These are phyloP conservation scores for Blastobotrys capitulatus DNA, from an alignment of 1,139 yeast species.

Conservation along the genomic window DNA sequence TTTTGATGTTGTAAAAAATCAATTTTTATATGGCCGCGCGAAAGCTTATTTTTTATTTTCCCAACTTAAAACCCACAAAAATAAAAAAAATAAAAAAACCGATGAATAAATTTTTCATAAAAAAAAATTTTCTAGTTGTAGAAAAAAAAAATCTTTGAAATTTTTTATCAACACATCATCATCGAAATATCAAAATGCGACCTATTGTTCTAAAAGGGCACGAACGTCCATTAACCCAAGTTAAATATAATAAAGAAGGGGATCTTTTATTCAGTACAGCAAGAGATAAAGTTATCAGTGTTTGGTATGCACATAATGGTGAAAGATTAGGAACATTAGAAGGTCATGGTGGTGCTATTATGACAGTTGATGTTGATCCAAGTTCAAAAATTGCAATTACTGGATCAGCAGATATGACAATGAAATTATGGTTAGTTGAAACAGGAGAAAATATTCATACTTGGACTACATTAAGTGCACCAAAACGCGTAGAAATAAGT, in stretches of 20 bases:
- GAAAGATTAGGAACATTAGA: constrained; percentile 92
- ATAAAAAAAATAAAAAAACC: no score
- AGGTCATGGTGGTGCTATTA: constrained; percentile 90
- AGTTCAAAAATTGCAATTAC: constrained; percentile 66
- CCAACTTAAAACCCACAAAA: no score
- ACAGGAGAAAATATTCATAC: constrained; percentile 73
- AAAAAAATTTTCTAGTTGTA: no score
- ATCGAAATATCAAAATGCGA: constrained; percentile 16
- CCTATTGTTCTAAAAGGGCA: constrained; percentile 31
- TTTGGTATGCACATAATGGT: constrained; percentile 95
- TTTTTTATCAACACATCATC: neutral
- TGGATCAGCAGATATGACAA: constrained; percentile 86
- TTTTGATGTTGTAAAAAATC: no score
- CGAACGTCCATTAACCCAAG: constrained; percentile 58
- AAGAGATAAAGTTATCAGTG: constrained; percentile 63
- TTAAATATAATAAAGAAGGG: constrained; percentile 91
- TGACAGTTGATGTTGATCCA: constrained; percentile 86
- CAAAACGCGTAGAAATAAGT: constrained; percentile 82
- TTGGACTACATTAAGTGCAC: constrained; percentile 79
- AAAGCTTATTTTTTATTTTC: no score
- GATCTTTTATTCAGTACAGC: constrained; percentile 90
- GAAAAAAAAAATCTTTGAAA: no score
- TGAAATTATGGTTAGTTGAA: constrained; percentile 78
- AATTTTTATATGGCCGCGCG: no score
- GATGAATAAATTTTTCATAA: no score